Conservation (phyloP, 2,329 filamentous ascomycete genomes). For the Ceratocystis huliohia region DNA sequence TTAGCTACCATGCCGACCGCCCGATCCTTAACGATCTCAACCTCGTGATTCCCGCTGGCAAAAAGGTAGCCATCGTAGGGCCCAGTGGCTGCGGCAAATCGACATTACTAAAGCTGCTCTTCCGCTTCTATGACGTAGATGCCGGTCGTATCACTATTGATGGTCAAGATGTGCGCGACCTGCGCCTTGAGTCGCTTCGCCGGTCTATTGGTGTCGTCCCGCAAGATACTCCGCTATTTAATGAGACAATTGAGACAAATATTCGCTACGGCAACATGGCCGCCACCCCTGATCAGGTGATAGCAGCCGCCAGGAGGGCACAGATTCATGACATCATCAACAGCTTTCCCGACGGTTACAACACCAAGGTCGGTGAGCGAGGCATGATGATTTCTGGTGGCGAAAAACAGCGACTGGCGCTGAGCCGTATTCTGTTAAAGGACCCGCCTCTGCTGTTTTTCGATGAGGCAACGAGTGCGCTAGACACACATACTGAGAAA, state of each 20-base stretch:
- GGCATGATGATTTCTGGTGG: conserved; percentile 95
- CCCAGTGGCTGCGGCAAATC: conserved; percentile 95
- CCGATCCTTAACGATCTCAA: conserved; percentile 76
- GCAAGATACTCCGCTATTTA: conserved; percentile 94
- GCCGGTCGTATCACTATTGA: conserved; percentile 78
- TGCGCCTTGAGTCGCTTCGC: conserved; percentile 70
- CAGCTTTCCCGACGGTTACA: conserved; percentile 73
- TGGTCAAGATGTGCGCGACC: conserved; percentile 76
- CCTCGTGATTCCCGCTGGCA: conserved; percentile 83
- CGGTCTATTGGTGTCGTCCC: conserved; percentile 87
- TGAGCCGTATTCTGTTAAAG: conserved; percentile 73
- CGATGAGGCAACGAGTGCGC: conserved; percentile 82
- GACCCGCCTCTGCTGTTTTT: conserved; percentile 87
- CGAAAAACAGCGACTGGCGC: conserved; percentile 82
- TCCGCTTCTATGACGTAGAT: conserved; percentile 88
- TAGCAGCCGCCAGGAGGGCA: conserved; percentile 67
- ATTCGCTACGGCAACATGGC: conserved; percentile 81
- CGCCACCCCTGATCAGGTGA: conserved; percentile 59
- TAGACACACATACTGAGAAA: conserved; percentile 90
- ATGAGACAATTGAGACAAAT: conserved; percentile 90
- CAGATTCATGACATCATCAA: conserved; percentile 73
- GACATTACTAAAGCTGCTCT: conserved; percentile 77
- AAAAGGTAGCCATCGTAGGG: conserved; percentile 91
- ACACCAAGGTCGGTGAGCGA: conserved; percentile 82
- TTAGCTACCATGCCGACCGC: conserved; percentile 77